Evolutionary conservation across 345 rosid species (phyloP).

Genomic region (Boechera stricta): DNA sequence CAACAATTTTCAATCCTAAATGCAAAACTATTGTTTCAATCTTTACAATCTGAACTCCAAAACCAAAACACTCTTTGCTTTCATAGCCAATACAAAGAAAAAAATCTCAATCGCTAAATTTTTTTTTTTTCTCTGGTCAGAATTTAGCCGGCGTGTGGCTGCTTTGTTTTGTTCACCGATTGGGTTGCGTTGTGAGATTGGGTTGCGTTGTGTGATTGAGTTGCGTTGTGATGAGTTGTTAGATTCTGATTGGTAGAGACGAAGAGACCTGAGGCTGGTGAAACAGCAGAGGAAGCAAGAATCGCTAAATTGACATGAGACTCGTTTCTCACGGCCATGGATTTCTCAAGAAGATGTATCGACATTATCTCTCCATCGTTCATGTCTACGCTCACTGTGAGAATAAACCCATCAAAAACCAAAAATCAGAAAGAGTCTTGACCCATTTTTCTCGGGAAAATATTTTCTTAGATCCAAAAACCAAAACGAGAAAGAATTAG

Average conservation of each 20-base stretch:
- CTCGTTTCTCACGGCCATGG: constrained; percentile 37
- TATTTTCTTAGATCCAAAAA: not conserved
- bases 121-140: not conserved
- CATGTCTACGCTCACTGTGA: constrained; percentile 42
- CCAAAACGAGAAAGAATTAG: not conserved
- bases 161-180: constrained; percentile 1
- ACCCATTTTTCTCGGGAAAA: constrained; percentile 12
- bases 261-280: constrained; percentile 14
- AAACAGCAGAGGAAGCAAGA: constrained; percentile 41
- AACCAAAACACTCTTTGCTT: not conserved
- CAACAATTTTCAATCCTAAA: constrained; percentile 18
- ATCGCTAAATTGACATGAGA: constrained; percentile 45
- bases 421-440: not conserved
- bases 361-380: constrained; percentile 46
- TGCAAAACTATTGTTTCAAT: not conserved
- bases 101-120: not conserved
- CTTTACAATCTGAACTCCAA: constrained; percentile 1
- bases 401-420: not conserved
- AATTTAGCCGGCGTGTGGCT: constrained; percentile 21
- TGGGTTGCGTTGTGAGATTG: constrained; percentile 4
- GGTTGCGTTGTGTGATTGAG: constrained; percentile 23
- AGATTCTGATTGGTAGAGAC: constrained; percentile 36
- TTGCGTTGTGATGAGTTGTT: constrained; percentile 21
- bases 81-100: constrained; percentile 6
- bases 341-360: constrained; percentile 36